These are phyloP conservation scores for Fraxinus sp. DNA, from an alignment of 305 asterid genomes.

Conservation along the genomic window DNA sequence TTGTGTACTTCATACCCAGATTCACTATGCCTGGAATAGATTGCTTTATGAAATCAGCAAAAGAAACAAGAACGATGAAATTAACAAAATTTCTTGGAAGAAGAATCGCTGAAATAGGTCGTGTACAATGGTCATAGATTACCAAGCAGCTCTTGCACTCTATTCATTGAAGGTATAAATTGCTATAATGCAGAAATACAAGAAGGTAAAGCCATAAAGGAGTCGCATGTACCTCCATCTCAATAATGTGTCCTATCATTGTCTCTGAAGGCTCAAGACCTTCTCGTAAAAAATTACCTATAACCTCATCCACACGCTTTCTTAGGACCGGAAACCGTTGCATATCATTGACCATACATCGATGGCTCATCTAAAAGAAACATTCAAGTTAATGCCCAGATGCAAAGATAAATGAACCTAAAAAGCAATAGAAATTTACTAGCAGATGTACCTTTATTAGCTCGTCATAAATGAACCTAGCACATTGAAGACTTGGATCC, in stretches of 20 bases:
- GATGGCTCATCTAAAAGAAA: conserved; percentile 71
- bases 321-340: conserved; percentile 73
- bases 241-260: conserved; percentile 90
- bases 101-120: not conserved
- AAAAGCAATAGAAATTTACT: conserved; percentile 5
- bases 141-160: not conserved
- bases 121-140: not conserved
- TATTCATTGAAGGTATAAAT: conserved; percentile 5
- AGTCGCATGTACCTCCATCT: conserved; percentile 75
- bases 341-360: conserved; percentile 66
- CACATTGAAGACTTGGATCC: conserved; percentile 95
- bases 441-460: conserved; percentile 60
- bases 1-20: not conserved
- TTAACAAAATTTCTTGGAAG: not conserved
- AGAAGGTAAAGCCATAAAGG: not conserved
- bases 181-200: conserved; percentile 11
- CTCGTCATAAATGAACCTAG: conserved; percentile 84
- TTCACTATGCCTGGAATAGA: not conserved
- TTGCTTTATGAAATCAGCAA: not conserved
- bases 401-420: conserved; percentile 25
- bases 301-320: conserved; percentile 68
- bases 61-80: not conserved
- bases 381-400: conserved; percentile 23
- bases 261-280: conserved; percentile 95
- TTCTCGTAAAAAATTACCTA: conserved; percentile 69